Conservation (phyloP, 2,329 filamentous ascomycete species). For the Lanzia echinophila region DNA sequence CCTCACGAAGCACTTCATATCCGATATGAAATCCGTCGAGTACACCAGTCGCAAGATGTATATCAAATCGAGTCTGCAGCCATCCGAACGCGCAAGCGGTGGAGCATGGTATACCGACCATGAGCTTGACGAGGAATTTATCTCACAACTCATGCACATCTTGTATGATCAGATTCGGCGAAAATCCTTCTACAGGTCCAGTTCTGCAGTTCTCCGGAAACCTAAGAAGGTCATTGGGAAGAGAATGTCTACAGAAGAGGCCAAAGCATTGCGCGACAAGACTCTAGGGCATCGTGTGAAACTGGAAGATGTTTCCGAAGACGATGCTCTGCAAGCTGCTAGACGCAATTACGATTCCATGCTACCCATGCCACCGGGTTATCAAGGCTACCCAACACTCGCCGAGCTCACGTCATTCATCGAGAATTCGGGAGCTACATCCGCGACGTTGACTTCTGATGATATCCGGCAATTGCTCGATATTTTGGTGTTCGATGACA, state of each 20-base stretch:
- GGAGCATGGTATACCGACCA: conserved; percentile 93
- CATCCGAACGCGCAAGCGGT: conserved; percentile 84
- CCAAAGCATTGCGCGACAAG: conserved; percentile 27
- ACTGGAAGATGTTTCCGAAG: conserved; percentile 16
- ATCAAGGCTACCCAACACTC: conserved; percentile 73
- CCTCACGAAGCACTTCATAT: conserved; percentile 74
- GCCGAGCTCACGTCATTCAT: conserved; percentile 70
- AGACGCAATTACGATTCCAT: conserved; percentile 17
- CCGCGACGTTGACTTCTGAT: conserved; percentile 60
- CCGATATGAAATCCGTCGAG: conserved; percentile 86
- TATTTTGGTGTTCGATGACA: conserved; percentile 81
- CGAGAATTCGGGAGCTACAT: conserved; percentile 61
- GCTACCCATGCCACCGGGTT: conserved; percentile 55
- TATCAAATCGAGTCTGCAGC: conserved; percentile 78
- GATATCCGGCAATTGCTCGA: conserved; percentile 84
- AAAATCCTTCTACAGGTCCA: conserved; percentile 59
- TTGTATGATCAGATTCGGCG: conserved; percentile 68
- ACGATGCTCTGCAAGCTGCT: conserved; percentile 11
- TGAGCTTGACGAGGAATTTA: conserved; percentile 82
- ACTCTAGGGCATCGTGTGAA: conserved; percentile 13
- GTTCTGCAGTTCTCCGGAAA: conserved; percentile 35
- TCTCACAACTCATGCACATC: conserved; percentile 66
- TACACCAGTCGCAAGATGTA: conserved; percentile 91
- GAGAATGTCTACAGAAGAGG: conserved; percentile 38
- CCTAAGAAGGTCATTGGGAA: conserved; percentile 49